These are phyloP conservation scores for Phaeosphaeria sp. DNA, from an alignment of 2,329 filamentous ascomycete species.

Conservation along the genomic window DNA sequence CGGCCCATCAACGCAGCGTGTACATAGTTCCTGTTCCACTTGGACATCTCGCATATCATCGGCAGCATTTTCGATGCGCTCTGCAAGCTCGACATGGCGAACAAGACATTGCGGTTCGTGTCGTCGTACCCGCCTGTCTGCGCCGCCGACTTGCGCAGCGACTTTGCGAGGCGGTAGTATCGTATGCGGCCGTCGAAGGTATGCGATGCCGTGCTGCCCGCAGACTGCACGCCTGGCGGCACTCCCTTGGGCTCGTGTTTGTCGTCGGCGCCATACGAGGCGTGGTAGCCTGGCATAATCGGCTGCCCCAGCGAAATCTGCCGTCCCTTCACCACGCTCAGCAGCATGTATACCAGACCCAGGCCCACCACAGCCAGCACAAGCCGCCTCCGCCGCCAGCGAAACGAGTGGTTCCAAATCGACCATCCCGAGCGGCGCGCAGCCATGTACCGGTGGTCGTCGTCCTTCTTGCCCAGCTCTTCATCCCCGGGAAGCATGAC, in stretches of 20 bases:
- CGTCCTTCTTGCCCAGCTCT: slow-evolving; percentile 70
- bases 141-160: slow-evolving; percentile 64
- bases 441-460: slow-evolving; percentile 59
- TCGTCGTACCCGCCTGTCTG: slow-evolving; percentile 59
- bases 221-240: slow-evolving; percentile 30
- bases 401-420: slow-evolving; percentile 35
- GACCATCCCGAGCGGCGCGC: slow-evolving; percentile 42
- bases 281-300: slow-evolving; percentile 1
- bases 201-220: slow-evolving; percentile 25
- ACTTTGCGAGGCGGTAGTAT: slow-evolving; percentile 69
- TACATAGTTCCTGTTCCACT: slow-evolving; percentile 71
- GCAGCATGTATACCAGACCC: slow-evolving; percentile 66
- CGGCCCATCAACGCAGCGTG: slow-evolving; percentile 83
- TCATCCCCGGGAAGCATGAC: slow-evolving; percentile 61
- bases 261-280: slow-evolving; percentile 15
- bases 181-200: slow-evolving; percentile 72
- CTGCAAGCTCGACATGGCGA: slow-evolving; percentile 75
- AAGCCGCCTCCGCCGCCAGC: slow-evolving; percentile 59
- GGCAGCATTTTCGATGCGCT: slow-evolving; percentile 77
- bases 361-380: slow-evolving; percentile 46
- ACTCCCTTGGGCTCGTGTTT: slow-evolving; percentile 31
- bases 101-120: slow-evolving; percentile 75
- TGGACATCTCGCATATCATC: slow-evolving; percentile 85
- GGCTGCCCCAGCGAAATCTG: slow-evolving; percentile 5
- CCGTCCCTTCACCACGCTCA: slow-evolving; percentile 48